These are phyloP conservation scores for Anthracocystis walkeri DNA, from an alignment of 1,284 basidiomycete genomes.

Conservation along the genomic window DNA sequence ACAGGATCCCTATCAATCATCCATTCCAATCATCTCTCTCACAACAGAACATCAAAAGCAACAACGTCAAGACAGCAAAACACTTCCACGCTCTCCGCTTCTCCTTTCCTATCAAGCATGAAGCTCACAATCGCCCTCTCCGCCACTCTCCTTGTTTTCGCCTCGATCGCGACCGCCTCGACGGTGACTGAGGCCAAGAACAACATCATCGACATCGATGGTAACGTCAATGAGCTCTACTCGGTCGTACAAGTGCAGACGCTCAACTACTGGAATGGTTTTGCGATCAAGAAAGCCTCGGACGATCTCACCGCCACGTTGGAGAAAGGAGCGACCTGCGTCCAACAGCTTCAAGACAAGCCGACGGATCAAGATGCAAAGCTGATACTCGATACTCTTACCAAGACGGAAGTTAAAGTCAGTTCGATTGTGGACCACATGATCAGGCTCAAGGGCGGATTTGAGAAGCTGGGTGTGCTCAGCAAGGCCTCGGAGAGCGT, in stretches of 20 bases:
- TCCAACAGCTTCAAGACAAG: constrained; percentile 1
- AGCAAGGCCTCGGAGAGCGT: background rate
- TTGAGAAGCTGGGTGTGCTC: constrained; percentile 19
- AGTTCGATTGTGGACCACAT: background rate
- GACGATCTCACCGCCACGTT: constrained; percentile 15
- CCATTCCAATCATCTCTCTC: background rate
- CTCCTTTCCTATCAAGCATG: background rate
- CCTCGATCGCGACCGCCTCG: constrained; percentile 6
- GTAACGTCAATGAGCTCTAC: constrained; percentile 8
- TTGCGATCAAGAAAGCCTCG: constrained; percentile 10
- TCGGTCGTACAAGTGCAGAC: constrained; percentile 4
- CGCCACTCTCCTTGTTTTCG: constrained; percentile 15
- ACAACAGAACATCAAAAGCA: background rate
- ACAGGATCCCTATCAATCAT: background rate
- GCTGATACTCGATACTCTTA: constrained; percentile 9
- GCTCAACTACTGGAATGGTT: constrained; percentile 9
- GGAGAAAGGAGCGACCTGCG: background rate
- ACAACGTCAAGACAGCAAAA: background rate
- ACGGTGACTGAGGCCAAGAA: constrained; percentile 18
- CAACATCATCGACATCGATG: constrained; percentile 17
- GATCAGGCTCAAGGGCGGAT: constrained; percentile 17
- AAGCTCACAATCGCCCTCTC: constrained; percentile 19
- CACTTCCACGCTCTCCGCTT: background rate
- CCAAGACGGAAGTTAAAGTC: constrained; percentile 21
- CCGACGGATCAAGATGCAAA: constrained; percentile 15